Evolutionary conservation across 768 basidiomycete species (phyloP).

Genomic region (Suillus brevipes): DNA sequence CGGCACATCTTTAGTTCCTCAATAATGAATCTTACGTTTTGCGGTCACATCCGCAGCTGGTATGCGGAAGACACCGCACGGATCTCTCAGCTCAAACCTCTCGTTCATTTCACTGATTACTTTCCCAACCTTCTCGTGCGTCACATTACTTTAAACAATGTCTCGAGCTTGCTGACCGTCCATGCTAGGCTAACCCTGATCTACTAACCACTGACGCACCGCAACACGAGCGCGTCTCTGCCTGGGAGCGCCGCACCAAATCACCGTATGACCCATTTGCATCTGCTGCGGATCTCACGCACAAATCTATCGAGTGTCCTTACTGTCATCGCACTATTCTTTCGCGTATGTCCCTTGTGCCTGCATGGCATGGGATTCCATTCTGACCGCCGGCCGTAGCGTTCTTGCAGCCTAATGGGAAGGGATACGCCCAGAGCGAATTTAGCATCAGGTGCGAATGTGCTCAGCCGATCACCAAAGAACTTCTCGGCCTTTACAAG

Average conservation of each 20-base stretch:
- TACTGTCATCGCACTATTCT: slow-evolving; percentile 18
- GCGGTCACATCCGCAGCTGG: slow-evolving; percentile 17
- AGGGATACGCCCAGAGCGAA: slow-evolving; percentile 47
- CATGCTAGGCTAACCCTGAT: neutral
- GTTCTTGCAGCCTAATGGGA: slow-evolving; percentile 36
- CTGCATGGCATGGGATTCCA: neutral
- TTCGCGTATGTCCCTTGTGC: slow-evolving; percentile 24
- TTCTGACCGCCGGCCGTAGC: slow-evolving; percentile 29
- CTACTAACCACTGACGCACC: slow-evolving; percentile 6
- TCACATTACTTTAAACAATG: neutral
- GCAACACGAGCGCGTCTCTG: neutral
- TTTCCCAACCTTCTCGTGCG: slow-evolving; percentile 17
- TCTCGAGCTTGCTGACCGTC: neutral
- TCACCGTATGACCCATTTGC: slow-evolving; percentile 31
- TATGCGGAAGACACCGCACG: slow-evolving; percentile 24
- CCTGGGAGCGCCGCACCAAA: slow-evolving; percentile 11
- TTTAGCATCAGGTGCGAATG: slow-evolving; percentile 43
- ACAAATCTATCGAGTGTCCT: slow-evolving; percentile 32
- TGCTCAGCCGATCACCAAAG: slow-evolving; percentile 35
- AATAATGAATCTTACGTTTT: neutral
- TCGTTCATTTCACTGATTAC: slow-evolving; percentile 10
- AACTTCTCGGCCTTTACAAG: slow-evolving; percentile 38
- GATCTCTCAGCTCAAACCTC: neutral
- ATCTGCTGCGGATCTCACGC: slow-evolving; percentile 17
- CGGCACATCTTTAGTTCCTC: neutral